Evolutionary conservation across 1,284 basidiomycete species (phyloP).

Genomic region (Heterobasidion irregulare): DNA sequence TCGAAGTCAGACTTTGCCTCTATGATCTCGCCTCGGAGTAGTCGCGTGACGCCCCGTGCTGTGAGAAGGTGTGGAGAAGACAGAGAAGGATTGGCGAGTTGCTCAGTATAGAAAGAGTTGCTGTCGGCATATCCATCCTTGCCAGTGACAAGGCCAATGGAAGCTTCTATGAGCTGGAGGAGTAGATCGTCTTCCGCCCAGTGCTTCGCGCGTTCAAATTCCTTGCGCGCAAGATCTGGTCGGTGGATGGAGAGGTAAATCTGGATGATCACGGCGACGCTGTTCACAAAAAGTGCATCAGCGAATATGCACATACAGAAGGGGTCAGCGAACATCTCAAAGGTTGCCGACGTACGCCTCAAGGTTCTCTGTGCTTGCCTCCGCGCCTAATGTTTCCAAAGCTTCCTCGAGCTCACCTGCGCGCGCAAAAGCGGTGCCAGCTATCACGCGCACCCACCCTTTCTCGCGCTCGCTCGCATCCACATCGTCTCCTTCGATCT

Average conservation of each 20-base stretch:
- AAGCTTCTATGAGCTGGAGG: constrained; percentile 84
- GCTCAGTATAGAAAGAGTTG: constrained; percentile 87
- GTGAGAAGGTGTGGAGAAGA: constrained; percentile 71
- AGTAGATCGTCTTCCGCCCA: constrained; percentile 88
- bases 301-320: constrained; percentile 1
- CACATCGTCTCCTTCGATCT: constrained; percentile 73
- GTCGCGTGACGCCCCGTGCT: constrained; percentile 77
- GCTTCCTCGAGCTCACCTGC: constrained; percentile 88
- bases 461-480: constrained; percentile 57
- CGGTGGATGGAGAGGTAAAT: constrained; percentile 82
- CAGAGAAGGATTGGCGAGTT: constrained; percentile 79
- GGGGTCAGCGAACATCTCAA: neutral
- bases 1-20: constrained; percentile 82
- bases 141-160: constrained; percentile 76
- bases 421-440: constrained; percentile 77
- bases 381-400: constrained; percentile 74
- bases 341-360: constrained; percentile 62
- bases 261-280: constrained; percentile 76
- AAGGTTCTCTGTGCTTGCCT: constrained; percentile 65
- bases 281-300: constrained; percentile 20
- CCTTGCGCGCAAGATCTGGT: constrained; percentile 78
- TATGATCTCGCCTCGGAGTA: constrained; percentile 71
- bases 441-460: constrained; percentile 67
- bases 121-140: constrained; percentile 65
- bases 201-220: constrained; percentile 73